Evolutionary conservation across 2,329 filamentous ascomycete species (phyloP), one percentile per base, ranked within the genome.

Genomic region (Chrysosporium queenslandicum): DNA sequence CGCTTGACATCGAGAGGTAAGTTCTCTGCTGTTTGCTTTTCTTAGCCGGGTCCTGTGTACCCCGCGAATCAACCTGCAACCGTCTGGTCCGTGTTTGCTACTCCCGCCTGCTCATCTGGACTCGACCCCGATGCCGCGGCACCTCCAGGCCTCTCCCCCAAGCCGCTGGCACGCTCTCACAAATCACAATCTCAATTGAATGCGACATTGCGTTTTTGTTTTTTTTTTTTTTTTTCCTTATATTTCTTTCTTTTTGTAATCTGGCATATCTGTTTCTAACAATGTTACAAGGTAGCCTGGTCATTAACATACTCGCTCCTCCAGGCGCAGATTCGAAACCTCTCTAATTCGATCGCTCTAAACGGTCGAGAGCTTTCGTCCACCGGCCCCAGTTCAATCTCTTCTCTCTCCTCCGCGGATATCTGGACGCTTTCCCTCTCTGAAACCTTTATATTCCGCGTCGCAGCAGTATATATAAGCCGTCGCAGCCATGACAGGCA

Each of bases 401-500:
- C 18, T 8, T 18, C 8, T 45, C 2, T 47, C 12, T 36, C 18
- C 12, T 7, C 30, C 3, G 45, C 37, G 20, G 1, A 9, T 6
- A 14, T n/a, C 8, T 14, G 8, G 20, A 12, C 20, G 16, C 30
- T 11, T 14, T 9, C 2, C 7, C 27, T 46, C 27, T 21, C 34
- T 9, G 25, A 34, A 21, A n/a, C 18, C n/a, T 21, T 2, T 11
- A 2, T 7, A 36, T 20, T n/a, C 30, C 16, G 2, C 14, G 2
- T 46, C 30, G 18, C 30, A 11, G 16, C 43, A n/a, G 27, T 36
- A 25, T 21, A 4, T 37, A 37, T 23, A 42, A n/a, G 1, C 8
- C 20, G 16, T 40, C 25, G 42, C 60, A 66, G 76, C 66, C 69
- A 92, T 92, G 87, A 83, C 87, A 74, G 86, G 86, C 66, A 90